Evolutionary conservation across 2,329 filamentous ascomycete genomes (phyloP).

Genomic region (Neonectria hederae): DNA sequence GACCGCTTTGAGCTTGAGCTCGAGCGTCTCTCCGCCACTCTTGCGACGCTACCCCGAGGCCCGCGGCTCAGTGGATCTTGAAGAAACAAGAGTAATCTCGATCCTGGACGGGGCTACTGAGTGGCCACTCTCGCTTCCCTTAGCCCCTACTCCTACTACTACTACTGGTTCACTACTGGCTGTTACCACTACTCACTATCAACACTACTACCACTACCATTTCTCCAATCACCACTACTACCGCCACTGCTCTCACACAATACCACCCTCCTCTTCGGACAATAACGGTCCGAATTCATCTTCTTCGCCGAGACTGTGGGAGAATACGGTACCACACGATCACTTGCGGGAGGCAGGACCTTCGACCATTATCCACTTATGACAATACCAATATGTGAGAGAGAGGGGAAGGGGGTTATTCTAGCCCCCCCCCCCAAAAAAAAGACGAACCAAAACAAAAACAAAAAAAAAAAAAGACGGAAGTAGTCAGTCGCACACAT

Average conservation of each 20-base stretch:
- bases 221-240: background rate
- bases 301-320: constrained; percentile 9
- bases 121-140: constrained; percentile 21
- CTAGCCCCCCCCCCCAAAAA: background rate
- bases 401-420: background rate
- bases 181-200: background rate
- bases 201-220: background rate
- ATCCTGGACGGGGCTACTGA: constrained; percentile 16
- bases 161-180: background rate
- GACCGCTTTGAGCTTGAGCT: background rate
- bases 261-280: constrained; percentile 13
- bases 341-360: constrained; percentile 24
- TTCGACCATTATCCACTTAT: background rate
- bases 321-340: constrained; percentile 35
- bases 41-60: constrained; percentile 32
- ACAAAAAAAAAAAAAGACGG: background rate
- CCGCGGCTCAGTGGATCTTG: constrained; percentile 26
- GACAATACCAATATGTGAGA: background rate
- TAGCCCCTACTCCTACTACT: background rate
- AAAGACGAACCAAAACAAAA: background rate
- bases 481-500: background rate
- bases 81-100: constrained; percentile 18
- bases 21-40: background rate
- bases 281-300: constrained; percentile 24
- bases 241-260: constrained; percentile 1